These are phyloP conservation scores for Westerdykella ornata DNA, from an alignment of 2,329 filamentous ascomycete genomes.

Conservation along the genomic window DNA sequence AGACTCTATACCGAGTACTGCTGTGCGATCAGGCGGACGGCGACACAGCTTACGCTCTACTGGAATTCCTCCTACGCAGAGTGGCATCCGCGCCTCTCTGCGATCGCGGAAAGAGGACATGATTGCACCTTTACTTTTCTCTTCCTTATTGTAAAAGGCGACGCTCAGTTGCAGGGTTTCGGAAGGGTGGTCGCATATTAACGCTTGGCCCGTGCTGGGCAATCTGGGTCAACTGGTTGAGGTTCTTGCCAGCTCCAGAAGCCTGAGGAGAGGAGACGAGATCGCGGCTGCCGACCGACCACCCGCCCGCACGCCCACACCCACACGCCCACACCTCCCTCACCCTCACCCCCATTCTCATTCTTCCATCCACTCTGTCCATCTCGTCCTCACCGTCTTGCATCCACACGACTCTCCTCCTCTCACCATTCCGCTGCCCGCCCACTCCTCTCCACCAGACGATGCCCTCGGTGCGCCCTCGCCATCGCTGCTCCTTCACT, in stretches of 20 bases:
- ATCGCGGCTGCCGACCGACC: constrained; percentile 8
- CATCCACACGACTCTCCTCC: constrained; percentile 9
- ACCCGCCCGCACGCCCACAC: constrained; percentile 21
- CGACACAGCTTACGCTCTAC: too few relatives aligned
- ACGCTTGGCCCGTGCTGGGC: background rate
- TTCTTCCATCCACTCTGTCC: constrained; percentile 1
- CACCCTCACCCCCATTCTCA: constrained; percentile 9
- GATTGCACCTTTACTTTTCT: background rate
- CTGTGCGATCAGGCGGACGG: too few relatives aligned
- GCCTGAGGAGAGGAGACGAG: background rate
- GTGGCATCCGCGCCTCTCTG: too few relatives aligned
- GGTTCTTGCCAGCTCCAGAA: too few relatives aligned
- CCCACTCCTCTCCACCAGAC: constrained; percentile 3
- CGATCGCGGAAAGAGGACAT: background rate
- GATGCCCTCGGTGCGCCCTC: constrained; percentile 4
- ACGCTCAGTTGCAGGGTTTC: background rate
- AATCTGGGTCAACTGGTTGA: background rate
- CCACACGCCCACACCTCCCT: constrained; percentile 21
- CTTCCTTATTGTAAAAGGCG: too few relatives aligned
- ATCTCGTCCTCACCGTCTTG: background rate
- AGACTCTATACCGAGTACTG: too few relatives aligned
- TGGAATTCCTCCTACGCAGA: too few relatives aligned
- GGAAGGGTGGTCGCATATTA: background rate
- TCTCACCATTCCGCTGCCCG: background rate
- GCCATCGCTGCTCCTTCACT: constrained; percentile 8